Evolutionary conservation across 371 early-diverging fungal genomes (phyloP).

Genomic region (Quaeritorhiza haematococci): DNA sequence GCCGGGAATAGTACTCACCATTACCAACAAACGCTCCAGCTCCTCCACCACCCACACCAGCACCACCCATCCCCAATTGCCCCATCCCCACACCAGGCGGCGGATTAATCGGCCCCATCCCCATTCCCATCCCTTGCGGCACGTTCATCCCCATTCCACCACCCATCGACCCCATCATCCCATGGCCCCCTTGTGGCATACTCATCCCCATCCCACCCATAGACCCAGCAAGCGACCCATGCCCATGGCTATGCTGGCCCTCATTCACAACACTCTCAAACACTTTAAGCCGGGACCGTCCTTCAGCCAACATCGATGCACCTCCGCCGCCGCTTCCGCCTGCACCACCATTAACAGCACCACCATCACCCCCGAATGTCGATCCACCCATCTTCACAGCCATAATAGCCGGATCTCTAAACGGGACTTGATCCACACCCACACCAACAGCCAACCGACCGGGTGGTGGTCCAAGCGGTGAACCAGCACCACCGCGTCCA

Average conservation of each 20-base stretch:
- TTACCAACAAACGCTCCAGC: constrained; percentile 11
- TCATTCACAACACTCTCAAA: too few species aligned
- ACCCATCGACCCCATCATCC: too few species aligned
- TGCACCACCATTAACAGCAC: too few species aligned
- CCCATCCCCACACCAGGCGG: constrained; percentile 3
- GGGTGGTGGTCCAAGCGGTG: neutral
- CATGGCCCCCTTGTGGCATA: too few species aligned
- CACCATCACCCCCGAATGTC: too few species aligned
- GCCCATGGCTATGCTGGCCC: too few species aligned
- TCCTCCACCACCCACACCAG: constrained; percentile 3
- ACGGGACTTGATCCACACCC: constrained; percentile 33
- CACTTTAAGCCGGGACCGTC: neutral
- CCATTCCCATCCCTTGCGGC: constrained; percentile 10
- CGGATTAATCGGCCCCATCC: neutral
- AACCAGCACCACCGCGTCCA: neutral
- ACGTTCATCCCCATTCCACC: too few species aligned
- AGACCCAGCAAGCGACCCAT: too few species aligned
- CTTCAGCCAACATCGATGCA: too few species aligned
- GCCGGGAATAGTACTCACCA: constrained; percentile 17
- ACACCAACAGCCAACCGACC: constrained; percentile 6
- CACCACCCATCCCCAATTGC: constrained; percentile 11
- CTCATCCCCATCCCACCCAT: too few species aligned
- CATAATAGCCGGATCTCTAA: constrained; percentile 70
- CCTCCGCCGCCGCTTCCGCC: too few species aligned
- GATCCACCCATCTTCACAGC: constrained; percentile 12